A percentile compares a stretch with the other conserved stretches of the same genome.
Evolutionary conservation across 2,329 filamentous ascomycete genomes (phyloP).

Genomic region (Calonectria honghensis): DNA sequence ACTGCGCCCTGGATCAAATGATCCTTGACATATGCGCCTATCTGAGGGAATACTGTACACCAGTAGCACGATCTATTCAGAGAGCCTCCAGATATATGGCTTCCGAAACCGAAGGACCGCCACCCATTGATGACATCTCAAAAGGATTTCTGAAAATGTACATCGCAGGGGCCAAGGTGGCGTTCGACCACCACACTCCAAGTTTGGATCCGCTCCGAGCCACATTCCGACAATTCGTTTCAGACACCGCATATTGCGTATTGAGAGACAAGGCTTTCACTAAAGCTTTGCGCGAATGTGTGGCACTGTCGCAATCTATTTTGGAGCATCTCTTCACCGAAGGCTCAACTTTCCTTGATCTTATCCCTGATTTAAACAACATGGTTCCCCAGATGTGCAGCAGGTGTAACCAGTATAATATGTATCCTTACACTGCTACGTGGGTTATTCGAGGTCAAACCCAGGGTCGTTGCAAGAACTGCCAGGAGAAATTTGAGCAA

Average conservation of each 20-base stretch:
- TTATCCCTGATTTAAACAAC: neutral
- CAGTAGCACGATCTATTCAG: neutral
- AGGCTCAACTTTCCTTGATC: neutral
- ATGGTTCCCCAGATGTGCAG: conserved; percentile 8
- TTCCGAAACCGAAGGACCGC: neutral
- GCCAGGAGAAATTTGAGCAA: neutral
- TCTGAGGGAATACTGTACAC: conserved; percentile 7
- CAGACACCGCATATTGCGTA: conserved; percentile 1
- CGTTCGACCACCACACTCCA: conserved; percentile 2
- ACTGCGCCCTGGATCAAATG: conserved; percentile 4
- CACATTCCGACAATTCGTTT: conserved; percentile 11
- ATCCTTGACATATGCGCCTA: conserved; percentile 9
- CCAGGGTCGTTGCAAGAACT: conserved; percentile 1
- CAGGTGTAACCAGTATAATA: conserved; percentile 1
- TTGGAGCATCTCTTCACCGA: conserved; percentile 6
- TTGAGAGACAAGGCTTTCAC: neutral
- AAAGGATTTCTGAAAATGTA: conserved; percentile 3
- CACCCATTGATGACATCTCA: neutral
- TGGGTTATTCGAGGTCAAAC: neutral
- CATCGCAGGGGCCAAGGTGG: conserved; percentile 2
- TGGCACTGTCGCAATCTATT: neutral
- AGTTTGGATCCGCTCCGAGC: conserved; percentile 11
- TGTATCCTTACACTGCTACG: conserved; percentile 4
- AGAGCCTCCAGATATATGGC: neutral
- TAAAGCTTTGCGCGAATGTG: neutral